These are phyloP conservation scores for Alternaria incomplexa DNA, from an alignment of 2,329 filamentous ascomycete genomes.

Conservation along the genomic window DNA sequence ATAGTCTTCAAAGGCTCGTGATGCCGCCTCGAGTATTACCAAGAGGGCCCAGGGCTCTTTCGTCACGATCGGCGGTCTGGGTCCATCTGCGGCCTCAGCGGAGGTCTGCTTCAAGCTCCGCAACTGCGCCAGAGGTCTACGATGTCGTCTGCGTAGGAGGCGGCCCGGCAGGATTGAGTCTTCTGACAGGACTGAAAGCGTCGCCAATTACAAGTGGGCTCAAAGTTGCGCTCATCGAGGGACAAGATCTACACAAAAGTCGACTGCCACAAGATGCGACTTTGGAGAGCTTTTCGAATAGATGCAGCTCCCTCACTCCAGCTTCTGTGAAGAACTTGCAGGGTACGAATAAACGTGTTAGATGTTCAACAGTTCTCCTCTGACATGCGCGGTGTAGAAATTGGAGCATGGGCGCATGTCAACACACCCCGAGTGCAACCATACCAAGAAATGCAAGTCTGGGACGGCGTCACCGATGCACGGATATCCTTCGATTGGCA, in stretches of 20 bases:
- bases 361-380: neutral
- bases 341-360: slow-evolving; percentile 31
- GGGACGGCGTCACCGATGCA: slow-evolving; percentile 90
- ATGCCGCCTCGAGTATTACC: slow-evolving; percentile 43
- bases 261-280: slow-evolving; percentile 69
- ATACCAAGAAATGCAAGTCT: slow-evolving; percentile 97
- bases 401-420: slow-evolving; percentile 85
- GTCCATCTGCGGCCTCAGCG: slow-evolving; percentile 25
- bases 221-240: slow-evolving; percentile 87
- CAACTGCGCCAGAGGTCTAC: slow-evolving; percentile 72
- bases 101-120: slow-evolving; percentile 43
- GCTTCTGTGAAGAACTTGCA: slow-evolving; percentile 83
- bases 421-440: slow-evolving; percentile 76
- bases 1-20: slow-evolving; percentile 22
- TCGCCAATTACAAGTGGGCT: slow-evolving; percentile 77
- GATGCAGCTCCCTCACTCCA: slow-evolving; percentile 93
- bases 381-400: slow-evolving; percentile 52
- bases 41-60: slow-evolving; percentile 22
- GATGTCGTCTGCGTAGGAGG: slow-evolving; percentile 93
- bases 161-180: slow-evolving; percentile 84
- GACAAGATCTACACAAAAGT: slow-evolving; percentile 77
- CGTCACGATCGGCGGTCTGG: slow-evolving; percentile 15
- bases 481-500: slow-evolving; percentile 88
- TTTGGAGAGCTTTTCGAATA: slow-evolving; percentile 80
- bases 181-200: slow-evolving; percentile 57